Evolutionary conservation across 257 asterid genomes (phyloP), one percentile per base, ranked within the genome.

Genomic region (Capsicum baccatum): DNA sequence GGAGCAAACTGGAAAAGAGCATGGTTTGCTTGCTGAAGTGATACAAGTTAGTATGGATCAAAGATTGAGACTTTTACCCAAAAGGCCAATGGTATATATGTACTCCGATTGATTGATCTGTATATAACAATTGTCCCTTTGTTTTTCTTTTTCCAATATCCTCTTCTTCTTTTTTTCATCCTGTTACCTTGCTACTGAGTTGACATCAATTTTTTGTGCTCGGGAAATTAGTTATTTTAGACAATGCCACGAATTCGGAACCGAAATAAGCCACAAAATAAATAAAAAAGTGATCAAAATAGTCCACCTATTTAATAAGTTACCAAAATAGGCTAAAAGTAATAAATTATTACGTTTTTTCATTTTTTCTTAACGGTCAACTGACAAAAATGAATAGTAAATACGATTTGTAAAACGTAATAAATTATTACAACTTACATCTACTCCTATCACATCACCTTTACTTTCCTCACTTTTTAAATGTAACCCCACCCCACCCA

Each of bases 31-130:
- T 57, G 89, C 99, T 9, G 99, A 96, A 86, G 95, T 96, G 99
- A 97, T 96, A 42, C 95, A 94, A 84, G 97, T 96, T 70, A 96
- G 99, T 79, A 96, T 94, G 98, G 97, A 94, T 88, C 98, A 92
- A 92, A 94, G 99, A 42, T 91, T 96, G 78, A 89, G 92, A 82
- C 96, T 92, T 84, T 73, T 93, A 87, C 97, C 92, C 87, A 92
- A 90, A 84, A 84, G 96, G 85, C 91, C 92, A 7, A 84, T 91
- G 52, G 94, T 0, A 26, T 26, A 26, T 93, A 3, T 90, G 93
- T 86, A 84, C 96, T 48, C 94, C 92, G 3, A 83, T 92, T 4
- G 97, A 93, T 87, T 70, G 97, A 93, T 87, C 66, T 91, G 52
- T 71, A 11, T 9, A 9, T 70, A 17, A 17, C 16, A 42, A 42